phyloP scores from a whole-genome alignment of 768 basidiomycete genomes.

The Leccinellum albellum region DNA sequence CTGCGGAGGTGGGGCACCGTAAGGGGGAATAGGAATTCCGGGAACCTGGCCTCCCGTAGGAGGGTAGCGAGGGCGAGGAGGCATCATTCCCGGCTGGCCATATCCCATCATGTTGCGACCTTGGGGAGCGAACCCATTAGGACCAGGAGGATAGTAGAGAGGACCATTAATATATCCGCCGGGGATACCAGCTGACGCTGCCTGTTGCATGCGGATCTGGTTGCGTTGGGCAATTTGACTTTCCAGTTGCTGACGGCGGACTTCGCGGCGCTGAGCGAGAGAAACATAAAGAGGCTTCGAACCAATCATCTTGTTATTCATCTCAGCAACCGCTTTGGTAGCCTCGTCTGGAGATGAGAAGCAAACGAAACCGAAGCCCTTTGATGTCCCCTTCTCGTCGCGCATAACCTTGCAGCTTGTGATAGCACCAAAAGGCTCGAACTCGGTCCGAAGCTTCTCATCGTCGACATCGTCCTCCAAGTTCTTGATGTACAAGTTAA shows the following conservation, averaged over 20 bases:
- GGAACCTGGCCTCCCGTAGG: slow-evolving; percentile 65
- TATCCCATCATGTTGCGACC: slow-evolving; percentile 68
- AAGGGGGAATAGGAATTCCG: slow-evolving; percentile 77
- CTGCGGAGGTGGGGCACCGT: slow-evolving; percentile 70
- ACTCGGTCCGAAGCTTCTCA: slow-evolving; percentile 93
- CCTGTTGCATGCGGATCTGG: slow-evolving; percentile 93
- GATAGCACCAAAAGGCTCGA: slow-evolving; percentile 94
- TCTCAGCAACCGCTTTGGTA: slow-evolving; percentile 98
- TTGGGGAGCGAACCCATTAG: slow-evolving; percentile 69
- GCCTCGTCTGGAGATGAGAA: slow-evolving; percentile 98
- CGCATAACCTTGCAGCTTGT: slow-evolving; percentile 99
- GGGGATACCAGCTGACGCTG: slow-evolving; percentile 79
- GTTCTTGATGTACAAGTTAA: slow-evolving; percentile 99
- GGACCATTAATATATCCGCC: slow-evolving; percentile 40
- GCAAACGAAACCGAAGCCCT: slow-evolving; percentile 99
- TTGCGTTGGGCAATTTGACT: slow-evolving; percentile 98
- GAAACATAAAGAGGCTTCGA: slow-evolving; percentile 98
- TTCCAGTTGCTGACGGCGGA: slow-evolving; percentile 96
- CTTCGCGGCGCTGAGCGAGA: slow-evolving; percentile 96
- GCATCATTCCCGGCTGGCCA: slow-evolving; percentile 86
- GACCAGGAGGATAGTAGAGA: slow-evolving; percentile 79
- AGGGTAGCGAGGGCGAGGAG: slow-evolving; percentile 81
- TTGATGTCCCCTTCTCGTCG: slow-evolving; percentile 89
- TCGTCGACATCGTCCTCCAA: slow-evolving; percentile 97
- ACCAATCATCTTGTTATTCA: slow-evolving; percentile 99